These are phyloP conservation scores for Mycena polygramma DNA, from an alignment of 768 basidiomycete genomes.

Conservation along the genomic window DNA sequence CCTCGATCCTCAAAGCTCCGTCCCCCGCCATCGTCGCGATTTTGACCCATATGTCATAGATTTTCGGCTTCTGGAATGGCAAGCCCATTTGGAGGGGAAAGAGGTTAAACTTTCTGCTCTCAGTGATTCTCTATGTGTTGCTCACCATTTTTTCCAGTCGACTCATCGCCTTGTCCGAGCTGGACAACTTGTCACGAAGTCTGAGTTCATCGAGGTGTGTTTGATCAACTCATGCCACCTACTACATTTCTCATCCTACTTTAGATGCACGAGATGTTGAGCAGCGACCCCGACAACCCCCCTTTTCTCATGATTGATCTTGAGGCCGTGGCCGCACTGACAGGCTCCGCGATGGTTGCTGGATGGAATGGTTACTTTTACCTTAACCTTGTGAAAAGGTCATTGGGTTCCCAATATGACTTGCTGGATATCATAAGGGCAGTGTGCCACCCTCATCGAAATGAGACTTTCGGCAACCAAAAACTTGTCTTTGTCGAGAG, in stretches of 20 bases:
- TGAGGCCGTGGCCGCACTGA: not conserved
- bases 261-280: not conserved
- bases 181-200: not conserved
- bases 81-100: too few relatives aligned
- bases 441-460: not conserved
- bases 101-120: too few relatives aligned
- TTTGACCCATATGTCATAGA: too few relatives aligned
- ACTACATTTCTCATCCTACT: not conserved
- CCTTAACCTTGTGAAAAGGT: not conserved
- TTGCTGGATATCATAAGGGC: not conserved
- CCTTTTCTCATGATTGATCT: not conserved
- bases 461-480: too few relatives aligned
- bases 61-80: too few relatives aligned
- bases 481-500: slow-evolving; percentile 6
- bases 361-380: not conserved
- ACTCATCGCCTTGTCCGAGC: not conserved
- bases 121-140: too few relatives aligned
- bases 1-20: too few relatives aligned
- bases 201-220: not conserved
- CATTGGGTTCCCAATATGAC: not conserved
- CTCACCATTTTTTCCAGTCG: not conserved
- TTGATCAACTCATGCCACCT: not conserved
- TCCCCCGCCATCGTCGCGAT: too few relatives aligned
- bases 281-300: not conserved
- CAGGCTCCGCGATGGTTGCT: not conserved